phyloP scores from a whole-genome alignment of 805 yeast genomes.

The Starmerella sp. region DNA sequence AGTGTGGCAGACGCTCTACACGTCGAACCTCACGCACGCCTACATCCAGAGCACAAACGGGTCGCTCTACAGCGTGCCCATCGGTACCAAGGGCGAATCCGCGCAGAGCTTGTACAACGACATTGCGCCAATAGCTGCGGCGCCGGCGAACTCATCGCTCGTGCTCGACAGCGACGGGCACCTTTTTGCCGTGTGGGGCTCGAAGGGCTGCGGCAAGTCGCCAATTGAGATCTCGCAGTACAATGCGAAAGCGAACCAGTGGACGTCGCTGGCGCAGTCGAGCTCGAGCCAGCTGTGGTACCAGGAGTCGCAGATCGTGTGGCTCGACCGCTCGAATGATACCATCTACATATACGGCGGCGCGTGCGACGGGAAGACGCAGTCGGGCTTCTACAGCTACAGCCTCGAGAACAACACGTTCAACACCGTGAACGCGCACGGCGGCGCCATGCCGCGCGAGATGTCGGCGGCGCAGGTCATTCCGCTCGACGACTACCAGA shows the following conservation, averaged over 20 bases:
- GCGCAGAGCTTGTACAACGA: conserved; percentile 4
- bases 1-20: conserved; percentile 21
- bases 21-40: conserved; percentile 18
- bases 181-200: conserved; percentile 25
- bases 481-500: conserved; percentile 13
- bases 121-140: conserved; percentile 20
- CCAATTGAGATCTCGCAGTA: conserved; percentile 23
- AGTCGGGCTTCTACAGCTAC: conserved; percentile 21
- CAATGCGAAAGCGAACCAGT: conserved; percentile 14
- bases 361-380: conserved; percentile 20
- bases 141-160: conserved; percentile 25
- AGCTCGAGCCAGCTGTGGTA: conserved; percentile 19
- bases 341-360: conserved; percentile 28
- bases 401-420: conserved; percentile 17
- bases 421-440: background rate
- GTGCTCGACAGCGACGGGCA: conserved; percentile 22
- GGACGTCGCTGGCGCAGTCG: conserved; percentile 22
- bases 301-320: conserved; percentile 21
- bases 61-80: conserved; percentile 15
- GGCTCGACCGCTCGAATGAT: conserved; percentile 22
- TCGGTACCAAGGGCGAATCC: conserved; percentile 1
- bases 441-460: conserved; percentile 21
- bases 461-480: conserved; percentile 22
- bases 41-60: conserved; percentile 20
- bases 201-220: conserved; percentile 17